phyloP scores from a whole-genome alignment of 768 basidiomycete species.

The Candolleomyces efflorescens region DNA sequence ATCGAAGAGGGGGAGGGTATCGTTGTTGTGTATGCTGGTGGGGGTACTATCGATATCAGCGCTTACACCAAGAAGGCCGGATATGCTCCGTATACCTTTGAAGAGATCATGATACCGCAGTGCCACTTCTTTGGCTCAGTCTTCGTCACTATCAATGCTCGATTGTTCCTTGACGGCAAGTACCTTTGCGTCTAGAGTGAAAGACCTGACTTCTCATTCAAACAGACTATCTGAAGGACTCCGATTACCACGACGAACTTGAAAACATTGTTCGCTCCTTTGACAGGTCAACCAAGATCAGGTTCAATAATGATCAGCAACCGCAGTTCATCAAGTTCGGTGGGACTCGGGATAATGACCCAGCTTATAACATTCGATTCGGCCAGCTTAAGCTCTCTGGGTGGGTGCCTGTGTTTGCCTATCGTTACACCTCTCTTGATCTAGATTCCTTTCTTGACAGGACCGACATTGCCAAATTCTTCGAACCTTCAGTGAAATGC shows the following conservation, averaged over 20 bases:
- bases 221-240: slow-evolving; percentile 32
- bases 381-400: slow-evolving; percentile 42
- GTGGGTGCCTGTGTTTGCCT: slow-evolving; percentile 14
- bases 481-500: slow-evolving; percentile 22
- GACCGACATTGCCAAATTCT: slow-evolving; percentile 18
- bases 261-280: slow-evolving; percentile 38
- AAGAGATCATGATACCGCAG: no score
- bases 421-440: background rate
- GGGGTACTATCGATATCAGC: no score
- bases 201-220: background rate
- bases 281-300: slow-evolving; percentile 42
- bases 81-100: no score
- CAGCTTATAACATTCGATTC: slow-evolving; percentile 32
- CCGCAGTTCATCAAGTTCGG: slow-evolving; percentile 46
- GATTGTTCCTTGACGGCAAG: no score
- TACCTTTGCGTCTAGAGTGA: no score
- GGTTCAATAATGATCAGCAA: slow-evolving; percentile 35
- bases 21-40: no score
- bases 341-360: slow-evolving; percentile 33
- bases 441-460: slow-evolving; percentile 3
- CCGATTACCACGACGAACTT: slow-evolving; percentile 37
- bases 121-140: no score
- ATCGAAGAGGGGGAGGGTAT: no score
- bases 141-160: no score
- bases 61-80: no score